Conservation (phyloP, 208 protist species). For the Acanthamoeba royreba region DNA sequence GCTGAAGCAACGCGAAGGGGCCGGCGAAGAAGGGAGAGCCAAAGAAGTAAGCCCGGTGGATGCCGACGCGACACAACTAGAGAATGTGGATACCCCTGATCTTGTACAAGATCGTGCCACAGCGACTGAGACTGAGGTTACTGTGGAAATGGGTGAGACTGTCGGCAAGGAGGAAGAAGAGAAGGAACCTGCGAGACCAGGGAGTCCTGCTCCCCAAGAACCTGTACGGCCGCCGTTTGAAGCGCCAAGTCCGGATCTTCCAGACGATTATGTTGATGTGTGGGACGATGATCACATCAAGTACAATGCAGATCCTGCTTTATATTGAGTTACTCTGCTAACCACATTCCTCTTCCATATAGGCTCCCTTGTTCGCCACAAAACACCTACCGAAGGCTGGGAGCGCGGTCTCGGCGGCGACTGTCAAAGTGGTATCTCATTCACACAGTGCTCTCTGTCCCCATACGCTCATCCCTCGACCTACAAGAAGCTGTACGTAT, state of each 20-base stretch:
- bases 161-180: too few species aligned
- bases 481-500: neutral
- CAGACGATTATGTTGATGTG: neutral
- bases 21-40: neutral
- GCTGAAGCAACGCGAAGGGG: neutral
- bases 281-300: neutral
- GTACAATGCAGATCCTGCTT: neutral
- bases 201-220: neutral
- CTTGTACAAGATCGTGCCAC: too few species aligned
- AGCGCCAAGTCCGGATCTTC: neutral
- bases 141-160: too few species aligned
- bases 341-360: neutral
- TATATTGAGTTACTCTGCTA: neutral
- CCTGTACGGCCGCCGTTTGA: neutral
- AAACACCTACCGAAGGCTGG: neutral
- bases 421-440: constrained; percentile 5
- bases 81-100: neutral
- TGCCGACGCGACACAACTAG: neutral
- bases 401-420: neutral
- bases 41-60: too few species aligned
- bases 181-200: too few species aligned
- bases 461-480: neutral
- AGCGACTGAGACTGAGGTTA: neutral
- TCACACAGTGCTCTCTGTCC: neutral
- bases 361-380: constrained; percentile 8